phyloP scores from a whole-genome alignment of 768 basidiomycete species.

The Rossbeevera mucosa region DNA sequence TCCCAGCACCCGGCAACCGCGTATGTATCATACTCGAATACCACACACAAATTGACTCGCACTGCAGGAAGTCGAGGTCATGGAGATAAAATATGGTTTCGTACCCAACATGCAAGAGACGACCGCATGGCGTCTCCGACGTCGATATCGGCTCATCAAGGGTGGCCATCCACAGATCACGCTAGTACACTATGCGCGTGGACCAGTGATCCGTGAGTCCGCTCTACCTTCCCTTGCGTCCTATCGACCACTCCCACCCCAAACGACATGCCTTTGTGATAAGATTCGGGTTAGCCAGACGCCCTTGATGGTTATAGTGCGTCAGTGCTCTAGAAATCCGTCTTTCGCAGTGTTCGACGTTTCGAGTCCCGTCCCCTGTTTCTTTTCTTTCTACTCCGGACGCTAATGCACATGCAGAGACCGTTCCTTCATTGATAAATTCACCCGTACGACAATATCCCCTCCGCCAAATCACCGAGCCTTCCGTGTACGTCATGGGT shows the following conservation, averaged over 20 bases:
- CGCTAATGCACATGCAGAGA: conserved; percentile 39
- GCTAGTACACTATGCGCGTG: conserved; percentile 73
- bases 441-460: conserved; percentile 70
- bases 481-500: conserved; percentile 64
- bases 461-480: conserved; percentile 60
- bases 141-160: conserved; percentile 68
- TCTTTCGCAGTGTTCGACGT: background rate
- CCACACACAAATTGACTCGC: background rate
- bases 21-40: conserved; percentile 38
- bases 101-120: conserved; percentile 60
- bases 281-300: background rate
- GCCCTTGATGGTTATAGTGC: background rate
- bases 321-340: background rate
- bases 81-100: conserved; percentile 72
- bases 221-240: background rate
- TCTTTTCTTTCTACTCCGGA: conserved; percentile 10
- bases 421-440: conserved; percentile 52
- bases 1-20: conserved; percentile 47
- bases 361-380: background rate
- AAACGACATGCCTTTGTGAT: background rate
- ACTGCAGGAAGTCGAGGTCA: conserved; percentile 68
- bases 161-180: conserved; percentile 71
- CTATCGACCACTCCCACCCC: conserved; percentile 6
- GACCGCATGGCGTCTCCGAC: conserved; percentile 61
- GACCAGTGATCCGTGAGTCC: conserved; percentile 56